Base-by-base conservation (phyloP, 1,139 yeast species). In the Hemisphaericaspora lyxosophila region DNA sequence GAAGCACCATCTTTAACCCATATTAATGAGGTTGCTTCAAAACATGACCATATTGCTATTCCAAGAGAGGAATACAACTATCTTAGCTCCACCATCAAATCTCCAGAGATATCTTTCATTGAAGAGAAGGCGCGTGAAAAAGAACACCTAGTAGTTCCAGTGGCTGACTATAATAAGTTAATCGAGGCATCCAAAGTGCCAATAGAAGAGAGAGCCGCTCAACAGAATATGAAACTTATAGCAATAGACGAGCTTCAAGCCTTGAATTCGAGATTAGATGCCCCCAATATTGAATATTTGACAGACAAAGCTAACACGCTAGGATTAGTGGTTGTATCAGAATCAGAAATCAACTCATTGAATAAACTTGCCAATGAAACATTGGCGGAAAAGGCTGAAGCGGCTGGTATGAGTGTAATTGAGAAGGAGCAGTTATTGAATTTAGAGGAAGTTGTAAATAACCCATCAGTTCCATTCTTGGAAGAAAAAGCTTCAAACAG, bases 21-120 rank as follows among this genome's bases (percentile, higher is more conserved):
- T 35, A 42, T 78, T 17, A 41, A 48, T 14, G 49, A 54, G 5
- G 57, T 58, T 33, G 78, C 77, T 4, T n/a, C 16, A 7, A 38
- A 34, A 7, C 41, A 42, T 18, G 42, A 45, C 14, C 55, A 49
- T 35, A 44, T 44, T 4, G 39, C 59, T 5, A 34, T 55, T 2
- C 45, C 41, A 4, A 35, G 35, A n/a, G 45, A 38, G 4, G 48
- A 45, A 7, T 48, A 34, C 23, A 41, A 30, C 8, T 13, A 30
- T 6, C 23, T 41, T 17, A 14, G 13, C 7, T 22, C 26, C 19
- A 31, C 14, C 18, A 26, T 16, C 24, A 31, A 46, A 41, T 15
- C 36, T 20, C 40, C 40, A 23, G 27, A 13, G 12, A 34, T 29
- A 34, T 24, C 19, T 9, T 23, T 24, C 18, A 25, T 31, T 26